phyloP scores from a whole-genome alignment of 257 asterid species.

The Solanum piurae region DNA sequence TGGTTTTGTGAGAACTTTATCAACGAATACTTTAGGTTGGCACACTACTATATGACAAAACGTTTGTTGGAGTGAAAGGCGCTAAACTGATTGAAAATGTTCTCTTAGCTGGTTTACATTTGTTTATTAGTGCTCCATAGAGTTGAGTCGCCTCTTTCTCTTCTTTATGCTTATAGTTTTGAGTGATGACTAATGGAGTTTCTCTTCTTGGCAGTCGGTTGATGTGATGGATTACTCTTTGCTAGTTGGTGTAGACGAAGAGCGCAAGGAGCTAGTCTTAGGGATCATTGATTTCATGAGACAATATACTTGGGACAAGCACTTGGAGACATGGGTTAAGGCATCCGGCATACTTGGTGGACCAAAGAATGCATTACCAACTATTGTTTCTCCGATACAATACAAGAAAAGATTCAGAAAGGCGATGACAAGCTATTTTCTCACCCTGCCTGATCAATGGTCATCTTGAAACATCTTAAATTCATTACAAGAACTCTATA shows the following conservation, averaged over 20 bases:
- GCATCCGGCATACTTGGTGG: constrained; percentile 93
- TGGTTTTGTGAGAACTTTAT: background rate
- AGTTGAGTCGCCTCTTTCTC: background rate
- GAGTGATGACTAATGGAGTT: background rate
- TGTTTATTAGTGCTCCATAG: background rate
- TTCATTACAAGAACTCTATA: background rate
- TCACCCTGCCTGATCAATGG: constrained; percentile 91
- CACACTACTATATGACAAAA: background rate
- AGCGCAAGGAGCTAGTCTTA: constrained; percentile 67
- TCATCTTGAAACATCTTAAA: constrained; percentile 21
- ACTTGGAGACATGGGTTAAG: constrained; percentile 96
- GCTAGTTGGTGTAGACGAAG: constrained; percentile 90
- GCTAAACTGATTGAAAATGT: background rate
- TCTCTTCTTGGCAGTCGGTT: constrained; percentile 44
- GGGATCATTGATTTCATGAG: constrained; percentile 96
- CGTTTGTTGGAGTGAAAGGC: background rate
- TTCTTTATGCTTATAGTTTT: background rate
- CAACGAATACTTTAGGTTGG: background rate
- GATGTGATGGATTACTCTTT: constrained; percentile 95
- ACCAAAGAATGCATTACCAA: constrained; percentile 81
- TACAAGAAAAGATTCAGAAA: constrained; percentile 96
- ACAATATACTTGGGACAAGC: constrained; percentile 99
- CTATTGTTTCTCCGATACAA: constrained; percentile 76
- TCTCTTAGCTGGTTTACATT: background rate
- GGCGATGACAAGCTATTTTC: constrained; percentile 87